Conservation (phyloP, 441 rosid genomes). For the Biscutella laevigata region DNA sequence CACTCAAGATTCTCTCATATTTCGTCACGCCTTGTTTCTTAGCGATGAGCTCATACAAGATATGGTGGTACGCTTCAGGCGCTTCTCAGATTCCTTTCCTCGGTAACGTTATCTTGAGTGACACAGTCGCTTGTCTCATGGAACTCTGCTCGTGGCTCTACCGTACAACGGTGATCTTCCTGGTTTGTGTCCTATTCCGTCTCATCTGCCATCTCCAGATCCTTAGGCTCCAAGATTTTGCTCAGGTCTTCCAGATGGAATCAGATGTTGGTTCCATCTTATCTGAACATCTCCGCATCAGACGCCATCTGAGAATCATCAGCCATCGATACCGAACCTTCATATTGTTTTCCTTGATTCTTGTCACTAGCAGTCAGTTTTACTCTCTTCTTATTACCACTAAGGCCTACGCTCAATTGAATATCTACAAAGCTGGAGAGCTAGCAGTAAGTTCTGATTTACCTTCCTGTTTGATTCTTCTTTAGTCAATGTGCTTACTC, state of each 20-base stretch:
- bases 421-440: slow-evolving; percentile 68
- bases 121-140: slow-evolving; percentile 67
- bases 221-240: slow-evolving; percentile 82
- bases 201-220: slow-evolving; percentile 83
- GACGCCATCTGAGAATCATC: slow-evolving; percentile 73
- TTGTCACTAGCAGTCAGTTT: slow-evolving; percentile 81
- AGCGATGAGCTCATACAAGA: slow-evolving; percentile 68
- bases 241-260: slow-evolving; percentile 54
- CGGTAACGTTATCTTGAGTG: slow-evolving; percentile 66
- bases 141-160: slow-evolving; percentile 87
- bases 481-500: background rate
- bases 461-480: background rate
- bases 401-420: slow-evolving; percentile 38
- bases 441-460: slow-evolving; percentile 45
- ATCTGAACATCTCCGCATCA: slow-evolving; percentile 72
- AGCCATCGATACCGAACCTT: slow-evolving; percentile 74
- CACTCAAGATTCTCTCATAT: slow-evolving; percentile 52
- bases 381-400: slow-evolving; percentile 75
- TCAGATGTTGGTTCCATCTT: slow-evolving; percentile 65
- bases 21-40: slow-evolving; percentile 71
- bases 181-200: slow-evolving; percentile 75
- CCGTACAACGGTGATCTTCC: slow-evolving; percentile 67
- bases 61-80: slow-evolving; percentile 97
- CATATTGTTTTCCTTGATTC: slow-evolving; percentile 49
- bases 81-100: slow-evolving; percentile 85